Evolutionary conservation across 495 filamentous ascomycete species (phyloP).

Genomic region (Saxispiralis lemnorum): DNA sequence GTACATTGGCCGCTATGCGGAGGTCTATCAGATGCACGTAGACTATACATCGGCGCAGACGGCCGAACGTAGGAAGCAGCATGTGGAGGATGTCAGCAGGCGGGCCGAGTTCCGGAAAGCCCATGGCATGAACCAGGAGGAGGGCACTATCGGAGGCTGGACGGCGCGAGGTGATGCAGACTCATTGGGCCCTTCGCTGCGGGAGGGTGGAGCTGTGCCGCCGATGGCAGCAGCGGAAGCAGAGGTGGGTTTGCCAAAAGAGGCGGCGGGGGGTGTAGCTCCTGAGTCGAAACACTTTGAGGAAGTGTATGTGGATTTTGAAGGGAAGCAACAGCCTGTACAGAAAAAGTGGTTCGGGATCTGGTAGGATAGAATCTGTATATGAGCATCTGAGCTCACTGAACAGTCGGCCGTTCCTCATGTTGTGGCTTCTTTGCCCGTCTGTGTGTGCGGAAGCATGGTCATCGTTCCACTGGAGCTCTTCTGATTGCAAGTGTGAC

Average conservation of each 20-base stretch:
- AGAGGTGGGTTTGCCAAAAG: constrained; percentile 1
- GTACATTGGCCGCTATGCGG: constrained; percentile 36
- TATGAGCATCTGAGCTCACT: too few relatives aligned
- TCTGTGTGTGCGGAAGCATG: too few relatives aligned
- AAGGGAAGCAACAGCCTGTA: constrained; percentile 15
- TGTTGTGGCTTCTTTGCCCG: too few relatives aligned
- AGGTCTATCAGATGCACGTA: constrained; percentile 55
- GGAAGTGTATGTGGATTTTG: constrained; percentile 19
- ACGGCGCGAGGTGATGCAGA: constrained; percentile 17
- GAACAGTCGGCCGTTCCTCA: too few relatives aligned
- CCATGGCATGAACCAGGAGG: constrained; percentile 51
- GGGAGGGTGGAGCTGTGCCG: constrained; percentile 10
- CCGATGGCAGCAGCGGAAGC: constrained; percentile 24
- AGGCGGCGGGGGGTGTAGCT: constrained; percentile 1
- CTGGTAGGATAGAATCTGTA: constrained; percentile 11
- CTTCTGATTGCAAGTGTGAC: too few relatives aligned
- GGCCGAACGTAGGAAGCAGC: constrained; percentile 44
- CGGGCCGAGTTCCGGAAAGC: constrained; percentile 59
- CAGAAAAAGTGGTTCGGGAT: constrained; percentile 20
- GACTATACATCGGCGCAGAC: constrained; percentile 43
- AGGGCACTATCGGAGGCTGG: constrained; percentile 28
- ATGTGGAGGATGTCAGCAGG: constrained; percentile 65
- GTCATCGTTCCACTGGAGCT: too few relatives aligned
- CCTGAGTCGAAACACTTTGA: constrained; percentile 10
- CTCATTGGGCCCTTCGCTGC: constrained; percentile 5